These are phyloP conservation scores for Castanea sativa DNA, from an alignment of 306 rosid genomes.

Conservation along the genomic window DNA sequence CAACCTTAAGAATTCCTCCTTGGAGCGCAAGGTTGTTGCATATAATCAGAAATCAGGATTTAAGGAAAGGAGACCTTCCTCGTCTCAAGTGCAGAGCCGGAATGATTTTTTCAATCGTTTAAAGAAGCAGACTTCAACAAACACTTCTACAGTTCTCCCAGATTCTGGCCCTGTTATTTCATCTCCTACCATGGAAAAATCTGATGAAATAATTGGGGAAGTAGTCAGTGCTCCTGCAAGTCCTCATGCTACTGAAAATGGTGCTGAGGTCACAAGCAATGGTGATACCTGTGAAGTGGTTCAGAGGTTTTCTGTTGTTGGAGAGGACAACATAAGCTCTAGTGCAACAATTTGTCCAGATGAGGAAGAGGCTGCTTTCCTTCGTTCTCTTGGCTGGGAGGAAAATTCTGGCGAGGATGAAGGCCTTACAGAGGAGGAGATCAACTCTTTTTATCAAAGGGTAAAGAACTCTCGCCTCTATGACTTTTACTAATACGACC, in stretches of 20 bases:
- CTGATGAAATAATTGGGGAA: conserved; percentile 56
- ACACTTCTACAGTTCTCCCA: conserved; percentile 45
- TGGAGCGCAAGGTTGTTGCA: conserved; percentile 65
- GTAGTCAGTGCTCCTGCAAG: conserved; percentile 42
- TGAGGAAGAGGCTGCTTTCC: conserved; percentile 96
- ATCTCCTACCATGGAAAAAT: conserved; percentile 54
- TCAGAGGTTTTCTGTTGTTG: conserved; percentile 36
- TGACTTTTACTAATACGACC: background rate
- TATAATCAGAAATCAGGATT: conserved; percentile 70
- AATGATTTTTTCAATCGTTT: conserved; percentile 86
- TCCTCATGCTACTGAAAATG: conserved; percentile 48
- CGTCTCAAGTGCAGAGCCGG: conserved; percentile 91
- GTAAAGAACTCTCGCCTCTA: conserved; percentile 36
- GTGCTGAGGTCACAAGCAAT: conserved; percentile 51
- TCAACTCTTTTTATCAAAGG: conserved; percentile 69
- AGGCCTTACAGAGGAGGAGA: conserved; percentile 97
- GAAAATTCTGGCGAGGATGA: conserved; percentile 89
- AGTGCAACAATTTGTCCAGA: conserved; percentile 58
- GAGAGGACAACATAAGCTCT: conserved; percentile 33
- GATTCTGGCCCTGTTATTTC: conserved; percentile 53
- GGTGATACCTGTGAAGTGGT: conserved; percentile 53
- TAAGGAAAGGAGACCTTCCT: conserved; percentile 73
- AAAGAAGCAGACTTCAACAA: conserved; percentile 69
- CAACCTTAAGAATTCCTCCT: conserved; percentile 41
- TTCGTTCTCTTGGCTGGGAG: conserved; percentile 98